phyloP scores from a whole-genome alignment of 305 asterid genomes.

The Solanum hybrid region DNA sequence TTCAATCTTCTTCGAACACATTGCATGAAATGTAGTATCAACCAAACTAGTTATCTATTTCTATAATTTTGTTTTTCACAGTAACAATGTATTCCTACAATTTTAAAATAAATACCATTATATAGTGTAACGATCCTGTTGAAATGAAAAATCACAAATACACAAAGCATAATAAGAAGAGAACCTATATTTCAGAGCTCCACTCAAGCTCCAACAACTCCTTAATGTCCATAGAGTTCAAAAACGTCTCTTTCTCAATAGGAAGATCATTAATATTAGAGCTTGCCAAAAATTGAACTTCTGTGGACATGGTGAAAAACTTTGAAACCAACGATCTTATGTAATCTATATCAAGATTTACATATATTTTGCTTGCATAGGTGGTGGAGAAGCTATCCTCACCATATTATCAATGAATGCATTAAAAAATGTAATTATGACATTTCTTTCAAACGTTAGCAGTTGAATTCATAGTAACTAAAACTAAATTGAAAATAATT shows the following conservation, averaged over 20 bases:
- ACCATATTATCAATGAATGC: not conserved
- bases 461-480: too few species aligned
- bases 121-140: not conserved
- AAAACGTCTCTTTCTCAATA: not conserved
- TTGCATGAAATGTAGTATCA: too few species aligned
- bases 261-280: not conserved
- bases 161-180: not conserved
- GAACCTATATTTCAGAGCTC: not conserved
- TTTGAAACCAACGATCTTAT: not conserved
- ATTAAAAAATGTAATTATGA: not conserved
- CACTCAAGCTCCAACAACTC: not conserved
- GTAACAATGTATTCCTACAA: not conserved
- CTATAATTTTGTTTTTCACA: not conserved
- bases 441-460: not conserved
- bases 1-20: not conserved
- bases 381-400: not conserved
- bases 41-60: too few species aligned
- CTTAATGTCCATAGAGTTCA: not conserved
- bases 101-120: not conserved
- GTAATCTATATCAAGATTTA: not conserved
- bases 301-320: not conserved
- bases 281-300: not conserved
- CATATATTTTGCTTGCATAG: too few species aligned
- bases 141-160: not conserved
- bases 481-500: too few species aligned